phyloP scores from a whole-genome alignment of 2,329 filamentous ascomycete genomes.

The Botrytis fragariae region DNA sequence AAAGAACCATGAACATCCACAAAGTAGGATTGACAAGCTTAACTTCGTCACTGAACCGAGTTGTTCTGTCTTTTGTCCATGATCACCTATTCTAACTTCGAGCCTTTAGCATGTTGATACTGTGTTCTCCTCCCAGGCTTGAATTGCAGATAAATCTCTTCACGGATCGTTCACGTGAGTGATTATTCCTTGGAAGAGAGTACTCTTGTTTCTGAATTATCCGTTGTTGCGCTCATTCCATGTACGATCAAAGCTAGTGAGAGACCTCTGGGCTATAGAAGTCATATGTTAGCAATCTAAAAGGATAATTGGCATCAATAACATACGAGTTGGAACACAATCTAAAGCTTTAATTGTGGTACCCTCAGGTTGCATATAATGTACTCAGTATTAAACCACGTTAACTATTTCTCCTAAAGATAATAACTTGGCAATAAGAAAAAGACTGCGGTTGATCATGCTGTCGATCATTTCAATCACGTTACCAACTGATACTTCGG shows the following conservation, averaged over 20 bases:
- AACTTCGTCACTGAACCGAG: background rate
- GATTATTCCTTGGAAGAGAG: background rate
- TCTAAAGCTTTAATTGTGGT: background rate
- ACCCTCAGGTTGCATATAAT: background rate
- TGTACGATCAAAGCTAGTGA: background rate
- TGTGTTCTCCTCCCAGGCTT: background rate
- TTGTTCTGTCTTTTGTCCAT: background rate
- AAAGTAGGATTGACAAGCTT: background rate
- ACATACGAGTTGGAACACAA: background rate
- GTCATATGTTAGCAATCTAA: background rate
- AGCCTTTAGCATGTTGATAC: background rate
- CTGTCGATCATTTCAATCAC: too few relatives aligned
- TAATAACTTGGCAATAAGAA: too few relatives aligned
- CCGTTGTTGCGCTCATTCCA: background rate
- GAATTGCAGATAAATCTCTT: background rate
- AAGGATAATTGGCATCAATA: background rate
- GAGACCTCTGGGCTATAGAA: background rate
- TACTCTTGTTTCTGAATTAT: background rate
- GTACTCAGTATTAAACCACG: too few relatives aligned
- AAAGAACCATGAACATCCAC: too few relatives aligned
- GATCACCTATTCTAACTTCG: rapidly evolving
- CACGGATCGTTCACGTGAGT: background rate
- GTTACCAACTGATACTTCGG: too few relatives aligned
- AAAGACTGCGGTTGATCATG: too few relatives aligned
- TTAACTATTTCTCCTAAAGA: too few relatives aligned